Evolutionary conservation across 2,329 filamentous ascomycete species (phyloP), one percentile per base, ranked within the genome.

Genomic region (Colletotrichum falcatum): DNA sequence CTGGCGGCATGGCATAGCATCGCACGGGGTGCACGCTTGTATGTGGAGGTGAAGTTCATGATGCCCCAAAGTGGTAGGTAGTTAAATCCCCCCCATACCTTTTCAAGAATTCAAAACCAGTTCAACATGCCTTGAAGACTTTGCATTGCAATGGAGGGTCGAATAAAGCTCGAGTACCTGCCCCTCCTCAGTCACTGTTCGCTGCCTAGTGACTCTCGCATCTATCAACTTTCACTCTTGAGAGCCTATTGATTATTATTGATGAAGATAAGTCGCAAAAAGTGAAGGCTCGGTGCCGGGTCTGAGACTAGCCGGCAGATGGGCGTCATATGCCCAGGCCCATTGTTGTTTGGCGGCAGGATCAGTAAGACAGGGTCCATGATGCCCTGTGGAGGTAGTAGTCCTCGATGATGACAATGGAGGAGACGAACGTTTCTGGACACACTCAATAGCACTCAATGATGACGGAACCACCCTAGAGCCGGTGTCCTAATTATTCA

Each of bases 1-100:
- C 30, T 51, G 58, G 53, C 58, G 64, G 64, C 51, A 67, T 39
- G 64, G 64, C 67, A 67, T 70, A 67, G 64, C 67, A 67, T 54
- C 53, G 64, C 67, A 30, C 42, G 58, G 64, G 64, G 44, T 64
- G 64, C 58, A 56, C 65, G 51, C 37, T 44, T 67, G 58, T 46
- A 48, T 49, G 58, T 61, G 58, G 58, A 70, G 51, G 51, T 67
- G 46, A 67, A 62, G 58, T 28, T 66, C 58, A 67, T 58, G 58
- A 66, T 65, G 60, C 54, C 44, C 54, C 30, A 9, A 65, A 39
- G 54, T 61, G 55, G 56, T 58, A 58, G 58, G 67, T 67, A 62
- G 63, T 67, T 70, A 35, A 67, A 70, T 59, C 58, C 58, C 42
- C 64, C 64, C 67, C 53, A 35, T 54, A 49, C 20, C 26, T 20